These are phyloP conservation scores for Quercus robur DNA, from an alignment of 306 rosid genomes.

Conservation along the genomic window DNA sequence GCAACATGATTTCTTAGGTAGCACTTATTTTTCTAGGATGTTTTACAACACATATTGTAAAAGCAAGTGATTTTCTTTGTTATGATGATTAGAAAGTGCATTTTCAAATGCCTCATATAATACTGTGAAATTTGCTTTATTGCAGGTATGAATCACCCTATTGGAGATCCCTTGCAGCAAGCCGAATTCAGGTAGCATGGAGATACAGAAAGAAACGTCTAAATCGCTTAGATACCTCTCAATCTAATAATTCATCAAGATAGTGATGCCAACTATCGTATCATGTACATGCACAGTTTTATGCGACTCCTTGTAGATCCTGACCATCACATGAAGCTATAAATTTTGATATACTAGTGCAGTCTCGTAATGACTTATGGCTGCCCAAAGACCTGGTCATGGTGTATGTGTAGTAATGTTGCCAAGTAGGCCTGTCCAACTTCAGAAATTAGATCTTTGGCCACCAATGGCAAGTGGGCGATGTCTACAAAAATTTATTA, in stretches of 20 bases:
- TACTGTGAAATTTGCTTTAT: neutral
- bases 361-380: neutral
- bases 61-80: neutral
- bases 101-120: neutral
- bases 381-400: neutral
- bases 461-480: too few relatives aligned
- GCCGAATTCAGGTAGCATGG: conserved; percentile 75
- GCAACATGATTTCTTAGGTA: neutral
- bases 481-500: too few relatives aligned
- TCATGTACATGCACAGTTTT: neutral
- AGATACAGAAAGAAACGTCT: conserved; percentile 56
- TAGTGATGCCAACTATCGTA: neutral
- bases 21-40: neutral
- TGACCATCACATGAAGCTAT: neutral
- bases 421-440: too few relatives aligned
- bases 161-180: conserved; percentile 69
- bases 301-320: neutral
- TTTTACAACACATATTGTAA: neutral
- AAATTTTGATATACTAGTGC: neutral
- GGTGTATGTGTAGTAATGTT: neutral
- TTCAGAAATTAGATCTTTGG: too few relatives aligned
- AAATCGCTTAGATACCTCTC: conserved; percentile 36
- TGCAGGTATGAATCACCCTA: conserved; percentile 74
- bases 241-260: neutral
- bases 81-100: neutral